Conservation (phyloP, 768 basidiomycete species). For the Neoboletus magnificus region DNA sequence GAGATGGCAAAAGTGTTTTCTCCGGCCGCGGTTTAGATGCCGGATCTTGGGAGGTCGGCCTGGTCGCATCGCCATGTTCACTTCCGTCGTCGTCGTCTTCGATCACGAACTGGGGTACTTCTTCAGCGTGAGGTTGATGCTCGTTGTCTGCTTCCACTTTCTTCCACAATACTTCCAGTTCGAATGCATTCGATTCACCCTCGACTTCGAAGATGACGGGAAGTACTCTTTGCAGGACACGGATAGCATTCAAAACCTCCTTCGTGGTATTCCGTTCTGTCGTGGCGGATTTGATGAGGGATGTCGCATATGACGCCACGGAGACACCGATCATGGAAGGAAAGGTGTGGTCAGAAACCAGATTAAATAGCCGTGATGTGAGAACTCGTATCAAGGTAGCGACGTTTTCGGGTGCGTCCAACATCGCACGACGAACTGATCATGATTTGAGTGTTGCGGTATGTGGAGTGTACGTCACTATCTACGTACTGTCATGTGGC, state of each 20-base stretch:
- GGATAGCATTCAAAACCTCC: slow-evolving; percentile 89
- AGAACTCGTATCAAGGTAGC: slow-evolving; percentile 76
- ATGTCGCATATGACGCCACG: slow-evolving; percentile 64
- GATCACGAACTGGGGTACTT: slow-evolving; percentile 76
- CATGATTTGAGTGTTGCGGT: slow-evolving; percentile 5
- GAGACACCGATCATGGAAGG: slow-evolving; percentile 55
- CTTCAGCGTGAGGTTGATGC: slow-evolving; percentile 21
- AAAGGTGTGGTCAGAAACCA: slow-evolving; percentile 78
- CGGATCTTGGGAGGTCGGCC: slow-evolving; percentile 10
- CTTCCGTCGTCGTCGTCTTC: slow-evolving; percentile 69
- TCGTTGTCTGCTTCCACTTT: slow-evolving; percentile 48
- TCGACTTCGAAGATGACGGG: slow-evolving; percentile 87
- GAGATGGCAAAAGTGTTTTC: slow-evolving; percentile 61
- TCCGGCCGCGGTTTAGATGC: slow-evolving; percentile 32
- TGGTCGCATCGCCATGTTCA: slow-evolving; percentile 38
- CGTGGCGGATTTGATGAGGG: slow-evolving; percentile 60
- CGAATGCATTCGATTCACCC: slow-evolving; percentile 68
- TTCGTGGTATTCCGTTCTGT: slow-evolving; percentile 69
- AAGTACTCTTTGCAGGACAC: slow-evolving; percentile 83
- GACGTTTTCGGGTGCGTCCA: slow-evolving; percentile 83
- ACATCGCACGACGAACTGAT: slow-evolving; percentile 76
- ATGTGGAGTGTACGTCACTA: background rate
- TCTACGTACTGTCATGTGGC: slow-evolving; percentile 71
- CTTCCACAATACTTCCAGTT: slow-evolving; percentile 82
- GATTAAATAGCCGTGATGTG: slow-evolving; percentile 64